A percentile compares a stretch with the other conserved stretches of the same genome.
Evolutionary conservation across 176 grass and related monocot genomes (phyloP).

Genomic region (Themeda triandra): DNA sequence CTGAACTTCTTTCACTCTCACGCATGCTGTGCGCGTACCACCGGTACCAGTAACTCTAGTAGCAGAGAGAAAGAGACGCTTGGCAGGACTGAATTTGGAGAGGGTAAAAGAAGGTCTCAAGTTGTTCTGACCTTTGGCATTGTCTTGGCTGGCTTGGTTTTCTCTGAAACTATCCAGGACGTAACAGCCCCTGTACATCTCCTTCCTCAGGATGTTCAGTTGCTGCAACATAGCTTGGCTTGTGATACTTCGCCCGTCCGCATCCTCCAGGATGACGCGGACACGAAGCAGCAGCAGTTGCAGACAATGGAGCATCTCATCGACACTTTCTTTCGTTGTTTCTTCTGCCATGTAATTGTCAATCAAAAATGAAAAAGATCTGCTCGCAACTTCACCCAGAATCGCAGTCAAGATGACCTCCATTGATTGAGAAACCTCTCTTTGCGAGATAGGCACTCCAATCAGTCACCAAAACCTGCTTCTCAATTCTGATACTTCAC

Average conservation of each 20-base stretch:
- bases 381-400: not conserved
- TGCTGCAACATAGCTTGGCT: constrained; percentile 12
- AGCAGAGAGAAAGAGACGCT: not conserved
- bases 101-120: not conserved
- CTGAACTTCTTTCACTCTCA: no score
- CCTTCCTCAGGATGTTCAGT: not conserved
- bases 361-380: not conserved
- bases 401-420: no score
- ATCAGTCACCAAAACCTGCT: no score
- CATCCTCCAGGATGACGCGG: not conserved
- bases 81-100: constrained; percentile 2
- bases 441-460: no score
- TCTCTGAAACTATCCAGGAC: no score
- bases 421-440: no score
- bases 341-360: not conserved
- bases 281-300: not conserved
- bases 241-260: not conserved
- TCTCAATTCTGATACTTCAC: no score
- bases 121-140: not conserved
- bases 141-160: not conserved
- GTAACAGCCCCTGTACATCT: not conserved
- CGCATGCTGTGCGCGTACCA: no score
- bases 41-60: no score
- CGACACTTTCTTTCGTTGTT: not conserved
- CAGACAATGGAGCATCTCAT: not conserved